Percentiles rank a stretch among this genome's conserved stretches.
Conservation (phyloP, 2,329 filamentous ascomycete species). For the Diaporthe sp. region DNA sequence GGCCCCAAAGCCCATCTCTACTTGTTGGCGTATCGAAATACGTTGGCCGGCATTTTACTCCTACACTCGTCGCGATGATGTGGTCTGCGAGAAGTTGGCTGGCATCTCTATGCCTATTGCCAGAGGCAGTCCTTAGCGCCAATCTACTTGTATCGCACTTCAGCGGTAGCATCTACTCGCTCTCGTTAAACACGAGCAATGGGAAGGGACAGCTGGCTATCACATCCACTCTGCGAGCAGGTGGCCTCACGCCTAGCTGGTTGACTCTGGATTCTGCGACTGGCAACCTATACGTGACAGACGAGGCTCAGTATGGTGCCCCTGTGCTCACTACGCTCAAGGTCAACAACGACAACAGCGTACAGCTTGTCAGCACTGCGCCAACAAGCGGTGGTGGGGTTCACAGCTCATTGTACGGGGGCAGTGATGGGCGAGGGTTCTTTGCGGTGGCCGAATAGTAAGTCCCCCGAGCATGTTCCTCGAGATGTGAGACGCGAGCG, state of each 20-base stretch:
- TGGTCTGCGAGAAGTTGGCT: background rate
- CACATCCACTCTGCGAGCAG: constrained; percentile 48
- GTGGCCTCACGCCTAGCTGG: constrained; percentile 55
- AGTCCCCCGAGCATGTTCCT: constrained; percentile 33
- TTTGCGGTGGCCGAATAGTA: constrained; percentile 61
- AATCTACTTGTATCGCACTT: constrained; percentile 56
- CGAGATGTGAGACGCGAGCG: no score
- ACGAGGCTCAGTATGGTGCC: constrained; percentile 48
- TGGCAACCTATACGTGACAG: constrained; percentile 53
- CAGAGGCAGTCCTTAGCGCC: background rate
- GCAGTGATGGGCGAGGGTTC: constrained; percentile 54
- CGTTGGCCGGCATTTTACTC: background rate
- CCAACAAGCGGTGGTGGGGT: constrained; percentile 54
- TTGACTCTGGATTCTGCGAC: constrained; percentile 51
- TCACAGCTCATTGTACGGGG: constrained; percentile 57
- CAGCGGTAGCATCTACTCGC: constrained; percentile 55
- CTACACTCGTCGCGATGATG: background rate
- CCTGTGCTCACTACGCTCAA: constrained; percentile 51
- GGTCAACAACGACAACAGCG: constrained; percentile 49
- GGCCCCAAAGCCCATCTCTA: background rate
- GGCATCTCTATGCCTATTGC: constrained; percentile 10
- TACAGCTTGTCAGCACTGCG: constrained; percentile 50
- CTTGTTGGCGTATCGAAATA: background rate
- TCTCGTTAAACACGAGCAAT: constrained; percentile 46
- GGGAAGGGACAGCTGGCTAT: constrained; percentile 46